Evolutionary conservation across 208 protist species (phyloP), one percentile per base, ranked within the genome.

Genomic region (Acanthamoeba sp.): DNA sequence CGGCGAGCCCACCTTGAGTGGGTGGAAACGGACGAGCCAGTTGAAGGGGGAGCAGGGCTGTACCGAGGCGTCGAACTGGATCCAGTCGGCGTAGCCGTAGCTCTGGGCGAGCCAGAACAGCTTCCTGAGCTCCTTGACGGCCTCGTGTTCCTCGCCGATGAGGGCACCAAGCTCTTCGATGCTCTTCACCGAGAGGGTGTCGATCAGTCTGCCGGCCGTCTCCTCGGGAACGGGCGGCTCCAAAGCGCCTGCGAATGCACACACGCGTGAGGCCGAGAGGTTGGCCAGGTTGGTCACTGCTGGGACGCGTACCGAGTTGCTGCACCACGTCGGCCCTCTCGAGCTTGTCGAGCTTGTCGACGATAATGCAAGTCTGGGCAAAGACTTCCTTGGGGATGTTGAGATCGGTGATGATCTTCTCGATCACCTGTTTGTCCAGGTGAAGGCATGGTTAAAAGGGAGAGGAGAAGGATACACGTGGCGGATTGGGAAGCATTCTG

Each of bases 271-370:
- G 42, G 42, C 16, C 69, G 29, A 20, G 22, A 89, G n/a, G n/a
- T n/a, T n/a, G n/a, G n/a, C n/a, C n/a, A n/a, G n/a, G n/a, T n/a
- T n/a, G n/a, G n/a, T n/a, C n/a, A n/a, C n/a, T n/a, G n/a, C n/a
- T 55, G 45, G 32, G 9, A 52, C 18, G 71, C 42, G 14, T 62
- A 66, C 36, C 85, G n/a, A 85, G 76, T 40, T 89, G 66, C 24
- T 94, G 91, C 73, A 96, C 96, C 7, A 98, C 97, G 95, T 99
- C 97, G 91, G 98, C 98, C 27, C 97, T 95, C 55, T 97, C 95
- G 42, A 99, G 71, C 95, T 99, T 99, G 91, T 99, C 98, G 95
- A 99, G 97, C 95, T 99, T 99, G 95, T 99, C 98, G 42, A 99
- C 98, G 82, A 99, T 98, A 59, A 99, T 97, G 94, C 98, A 99